Percentiles rank a stretch among this genome's conserved stretches.
phyloP scores from a whole-genome alignment of 1,284 basidiomycete species.

The Gomphus bonarii region DNA sequence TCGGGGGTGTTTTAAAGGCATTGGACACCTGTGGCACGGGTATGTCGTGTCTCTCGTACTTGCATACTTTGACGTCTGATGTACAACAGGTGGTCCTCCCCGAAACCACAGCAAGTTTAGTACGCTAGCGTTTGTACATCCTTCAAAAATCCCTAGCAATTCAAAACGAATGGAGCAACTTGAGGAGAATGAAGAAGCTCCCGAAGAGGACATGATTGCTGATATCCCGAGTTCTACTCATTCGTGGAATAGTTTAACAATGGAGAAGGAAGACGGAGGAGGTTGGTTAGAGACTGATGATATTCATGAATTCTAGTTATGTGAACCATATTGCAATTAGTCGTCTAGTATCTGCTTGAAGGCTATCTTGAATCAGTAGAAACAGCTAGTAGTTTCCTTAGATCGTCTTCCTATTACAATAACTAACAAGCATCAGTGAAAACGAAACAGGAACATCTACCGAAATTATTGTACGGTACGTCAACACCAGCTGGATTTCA shows the following conservation, averaged over 20 bases:
- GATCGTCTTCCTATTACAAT: no score
- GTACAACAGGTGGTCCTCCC: slow-evolving; percentile 22
- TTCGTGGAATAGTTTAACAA: background rate
- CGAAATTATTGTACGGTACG: no score
- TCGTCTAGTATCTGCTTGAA: no score
- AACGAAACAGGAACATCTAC: no score
- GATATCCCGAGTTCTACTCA: slow-evolving; percentile 8
- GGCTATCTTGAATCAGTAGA: no score
- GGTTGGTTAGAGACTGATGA: slow-evolving; percentile 62
- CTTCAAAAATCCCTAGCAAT: slow-evolving; percentile 18
- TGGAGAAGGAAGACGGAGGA: slow-evolving; percentile 21
- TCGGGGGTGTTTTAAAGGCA: slow-evolving; percentile 50
- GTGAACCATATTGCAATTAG: background rate
- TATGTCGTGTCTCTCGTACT: background rate
- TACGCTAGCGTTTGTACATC: slow-evolving; percentile 33
- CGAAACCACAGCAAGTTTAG: slow-evolving; percentile 46
- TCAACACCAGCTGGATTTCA: no score
- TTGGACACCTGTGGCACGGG: slow-evolving; percentile 18
- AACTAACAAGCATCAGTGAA: no score
- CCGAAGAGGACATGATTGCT: slow-evolving; percentile 20
- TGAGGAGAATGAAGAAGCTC: slow-evolving; percentile 18
- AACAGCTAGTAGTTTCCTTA: no score
- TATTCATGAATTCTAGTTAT: slow-evolving; percentile 42
- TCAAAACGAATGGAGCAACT: slow-evolving; percentile 31
- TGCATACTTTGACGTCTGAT: background rate